Conservation (phyloP, 2,329 filamentous ascomycete species). For the Stagonosporopsis rhizophila region DNA sequence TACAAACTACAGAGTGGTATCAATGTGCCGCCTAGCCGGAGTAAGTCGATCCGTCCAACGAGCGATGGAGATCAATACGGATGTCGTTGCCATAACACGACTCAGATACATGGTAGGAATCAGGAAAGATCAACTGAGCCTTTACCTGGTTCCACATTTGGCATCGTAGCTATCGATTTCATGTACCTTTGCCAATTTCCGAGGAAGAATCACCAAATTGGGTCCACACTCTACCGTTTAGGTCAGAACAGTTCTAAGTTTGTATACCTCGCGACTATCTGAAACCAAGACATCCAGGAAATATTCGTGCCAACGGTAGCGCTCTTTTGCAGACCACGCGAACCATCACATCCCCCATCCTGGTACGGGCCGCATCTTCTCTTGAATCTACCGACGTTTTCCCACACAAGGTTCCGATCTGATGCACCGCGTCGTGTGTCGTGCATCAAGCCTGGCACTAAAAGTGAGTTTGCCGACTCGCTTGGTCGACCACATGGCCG, state of each 20-base stretch:
- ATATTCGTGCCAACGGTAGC: conserved; percentile 14
- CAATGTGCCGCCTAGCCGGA: conserved; percentile 4
- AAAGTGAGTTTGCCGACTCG: conserved; percentile 18
- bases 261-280: conserved; percentile 3
- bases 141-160: conserved; percentile 15
- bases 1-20: not conserved
- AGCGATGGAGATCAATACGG: conserved; percentile 1
- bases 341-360: conserved; percentile 18
- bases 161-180: conserved; percentile 24
- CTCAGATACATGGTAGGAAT: not conserved
- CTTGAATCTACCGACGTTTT: conserved; percentile 16
- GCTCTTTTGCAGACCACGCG: conserved; percentile 7
- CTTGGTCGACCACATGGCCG: conserved; percentile 22
- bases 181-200: conserved; percentile 22
- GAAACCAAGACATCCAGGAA: conserved; percentile 14
- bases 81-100: conserved; percentile 1
- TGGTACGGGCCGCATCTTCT: conserved; percentile 15
- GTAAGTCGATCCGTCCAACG: conserved; percentile 1
- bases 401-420: conserved; percentile 21
- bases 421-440: conserved; percentile 28
- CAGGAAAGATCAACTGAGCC: not conserved
- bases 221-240: conserved; percentile 15
- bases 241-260: conserved; percentile 15
- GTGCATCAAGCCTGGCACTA: conserved; percentile 26
- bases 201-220: conserved; percentile 6